These are phyloP conservation scores for Metschnikowia lochheadii DNA, from an alignment of 805 yeast species.

Conservation along the genomic window DNA sequence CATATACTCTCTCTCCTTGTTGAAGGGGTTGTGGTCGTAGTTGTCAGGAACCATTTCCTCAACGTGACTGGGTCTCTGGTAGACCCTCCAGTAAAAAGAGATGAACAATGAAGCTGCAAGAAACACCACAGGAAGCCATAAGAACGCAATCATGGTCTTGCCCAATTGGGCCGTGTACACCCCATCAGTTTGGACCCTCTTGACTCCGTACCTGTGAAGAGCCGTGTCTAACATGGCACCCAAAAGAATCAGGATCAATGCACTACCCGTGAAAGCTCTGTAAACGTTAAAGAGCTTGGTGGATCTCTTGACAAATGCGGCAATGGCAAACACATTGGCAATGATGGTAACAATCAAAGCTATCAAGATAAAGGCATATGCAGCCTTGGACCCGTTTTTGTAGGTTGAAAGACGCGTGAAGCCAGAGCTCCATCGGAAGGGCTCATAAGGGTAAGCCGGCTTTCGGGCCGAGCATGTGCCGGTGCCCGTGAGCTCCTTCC, in stretches of 20 bases:
- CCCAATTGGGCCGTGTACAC: constrained; percentile 10
- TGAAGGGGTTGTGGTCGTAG: constrained; percentile 6
- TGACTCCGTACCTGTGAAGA: constrained; percentile 8
- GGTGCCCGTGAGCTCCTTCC: constrained; percentile 6
- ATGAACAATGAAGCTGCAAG: constrained; percentile 5
- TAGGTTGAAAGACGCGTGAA: constrained; percentile 1
- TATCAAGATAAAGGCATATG: constrained; percentile 7
- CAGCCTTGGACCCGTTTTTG: constrained; percentile 10
- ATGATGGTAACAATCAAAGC: constrained; percentile 6
- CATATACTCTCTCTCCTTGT: constrained; percentile 4
- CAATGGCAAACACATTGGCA: constrained; percentile 4
- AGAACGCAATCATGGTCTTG: constrained; percentile 10
- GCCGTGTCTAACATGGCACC: constrained; percentile 10
- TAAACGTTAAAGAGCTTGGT: constrained; percentile 2
- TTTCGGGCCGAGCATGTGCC: constrained; percentile 10
- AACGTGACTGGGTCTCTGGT: background rate
- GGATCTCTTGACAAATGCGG: constrained; percentile 6
- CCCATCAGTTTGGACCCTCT: constrained; percentile 7
- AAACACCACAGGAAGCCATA: constrained; percentile 10
- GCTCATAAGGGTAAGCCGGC: constrained; percentile 12
- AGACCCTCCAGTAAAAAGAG: constrained; percentile 4
- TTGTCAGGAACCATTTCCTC: background rate
- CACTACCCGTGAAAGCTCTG: constrained; percentile 5
- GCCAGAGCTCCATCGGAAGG: constrained; percentile 13
- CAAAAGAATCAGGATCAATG: constrained; percentile 7